Conservation (phyloP, 2,329 filamentous ascomycete species). For the Exophiala calicioides region DNA sequence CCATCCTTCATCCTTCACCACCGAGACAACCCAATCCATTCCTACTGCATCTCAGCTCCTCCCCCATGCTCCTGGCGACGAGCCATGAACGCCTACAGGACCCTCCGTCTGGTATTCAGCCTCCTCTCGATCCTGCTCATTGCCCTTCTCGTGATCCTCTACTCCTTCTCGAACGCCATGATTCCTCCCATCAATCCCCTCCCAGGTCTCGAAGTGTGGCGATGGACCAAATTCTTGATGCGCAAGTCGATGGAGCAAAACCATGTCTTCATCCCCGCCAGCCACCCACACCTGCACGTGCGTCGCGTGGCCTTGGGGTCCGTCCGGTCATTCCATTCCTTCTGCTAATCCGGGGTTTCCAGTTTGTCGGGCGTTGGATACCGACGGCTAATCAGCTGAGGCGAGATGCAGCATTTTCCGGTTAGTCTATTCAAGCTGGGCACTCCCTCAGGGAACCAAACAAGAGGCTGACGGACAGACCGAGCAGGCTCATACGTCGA, state of each 20-base stretch:
- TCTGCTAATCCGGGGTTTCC: constrained; percentile 4
- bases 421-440: constrained; percentile 8
- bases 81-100: no score
- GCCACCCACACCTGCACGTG: constrained; percentile 14
- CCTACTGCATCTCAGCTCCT: no score
- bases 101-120: no score
- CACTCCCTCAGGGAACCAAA: background rate
- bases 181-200: no score
- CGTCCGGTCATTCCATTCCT: background rate
- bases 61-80: no score
- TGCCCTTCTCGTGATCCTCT: no score
- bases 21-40: no score
- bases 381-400: constrained; percentile 13
- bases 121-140: no score
- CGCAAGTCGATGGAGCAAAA: constrained; percentile 1
- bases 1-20: no score
- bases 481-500: constrained; percentile 22
- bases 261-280: constrained; percentile 9
- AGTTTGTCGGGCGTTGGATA: constrained; percentile 25
- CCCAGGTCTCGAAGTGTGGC: background rate
- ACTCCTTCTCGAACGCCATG: no score
- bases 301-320: no score
- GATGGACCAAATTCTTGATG: background rate
- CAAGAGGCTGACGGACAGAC: constrained; percentile 1
- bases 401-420: constrained; percentile 19